These are phyloP conservation scores for Colletotrichum sp. DNA, from an alignment of 2,329 filamentous ascomycete genomes.

Conservation along the genomic window DNA sequence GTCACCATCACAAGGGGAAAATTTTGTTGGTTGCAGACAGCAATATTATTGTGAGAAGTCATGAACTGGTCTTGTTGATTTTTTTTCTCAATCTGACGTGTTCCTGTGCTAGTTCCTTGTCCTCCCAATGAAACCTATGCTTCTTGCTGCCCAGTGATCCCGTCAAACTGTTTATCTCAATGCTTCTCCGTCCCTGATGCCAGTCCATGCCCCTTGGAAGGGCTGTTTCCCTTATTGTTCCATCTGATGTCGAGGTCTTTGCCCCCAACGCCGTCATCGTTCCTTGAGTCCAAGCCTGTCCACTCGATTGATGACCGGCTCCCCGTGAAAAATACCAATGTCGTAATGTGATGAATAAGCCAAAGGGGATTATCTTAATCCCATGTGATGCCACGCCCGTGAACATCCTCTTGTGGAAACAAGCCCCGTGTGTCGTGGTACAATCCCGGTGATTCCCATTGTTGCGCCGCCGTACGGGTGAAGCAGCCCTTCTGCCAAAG, in stretches of 20 bases:
- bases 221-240: neutral
- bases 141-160: neutral
- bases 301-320: neutral
- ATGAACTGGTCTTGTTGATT: neutral
- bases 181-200: neutral
- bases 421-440: conserved; percentile 3
- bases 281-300: neutral
- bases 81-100: neutral
- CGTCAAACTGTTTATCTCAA: neutral
- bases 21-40: neutral
- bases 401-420: conserved; percentile 29
- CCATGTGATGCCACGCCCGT: conserved; percentile 35
- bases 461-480: conserved; percentile 29
- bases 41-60: neutral
- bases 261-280: neutral
- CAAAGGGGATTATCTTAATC: neutral
- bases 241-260: neutral
- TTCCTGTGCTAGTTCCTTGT: neutral
- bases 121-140: neutral
- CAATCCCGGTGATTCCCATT: conserved; percentile 23
- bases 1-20: neutral
- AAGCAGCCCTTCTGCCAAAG: conserved; percentile 30
- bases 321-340: neutral
- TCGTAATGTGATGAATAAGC: neutral
- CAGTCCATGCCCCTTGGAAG: neutral